Conservation (phyloP, 768 basidiomycete species). For the Lepiota brunneoincarnata region DNA sequence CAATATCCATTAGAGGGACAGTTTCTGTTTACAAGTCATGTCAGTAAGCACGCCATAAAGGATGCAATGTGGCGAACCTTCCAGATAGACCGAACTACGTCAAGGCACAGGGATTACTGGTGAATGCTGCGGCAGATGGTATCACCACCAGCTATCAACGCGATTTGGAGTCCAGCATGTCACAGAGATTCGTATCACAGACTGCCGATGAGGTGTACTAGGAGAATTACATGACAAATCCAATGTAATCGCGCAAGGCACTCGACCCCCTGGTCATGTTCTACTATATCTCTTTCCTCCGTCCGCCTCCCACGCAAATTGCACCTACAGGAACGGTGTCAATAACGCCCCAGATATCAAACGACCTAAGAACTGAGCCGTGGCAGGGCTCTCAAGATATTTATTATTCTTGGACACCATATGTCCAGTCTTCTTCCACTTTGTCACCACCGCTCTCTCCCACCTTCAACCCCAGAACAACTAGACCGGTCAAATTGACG, state of each 20-base stretch:
- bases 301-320: conserved; percentile 69
- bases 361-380: conserved; percentile 85
- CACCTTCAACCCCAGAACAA: conserved; percentile 22
- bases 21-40: too few relatives aligned
- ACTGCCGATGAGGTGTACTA: conserved; percentile 61
- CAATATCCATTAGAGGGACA: too few relatives aligned
- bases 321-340: conserved; percentile 41
- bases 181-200: conserved; percentile 8
- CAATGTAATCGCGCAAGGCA: neutral
- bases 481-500: conserved; percentile 61
- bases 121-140: too few relatives aligned
- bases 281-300: conserved; percentile 86
- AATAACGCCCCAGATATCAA: conserved; percentile 72
- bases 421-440: neutral
- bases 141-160: too few relatives aligned
- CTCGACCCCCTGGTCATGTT: conserved; percentile 49
- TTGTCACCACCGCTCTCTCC: conserved; percentile 9
- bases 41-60: too few relatives aligned
- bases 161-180: neutral
- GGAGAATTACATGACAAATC: neutral
- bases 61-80: too few relatives aligned
- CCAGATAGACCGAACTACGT: too few relatives aligned
- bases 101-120: too few relatives aligned
- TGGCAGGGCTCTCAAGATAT: conserved; percentile 57
- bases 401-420: conserved; percentile 61